These are phyloP conservation scores for Neobulgaria alba DNA, from an alignment of 2,329 filamentous ascomycete genomes.

Conservation along the genomic window DNA sequence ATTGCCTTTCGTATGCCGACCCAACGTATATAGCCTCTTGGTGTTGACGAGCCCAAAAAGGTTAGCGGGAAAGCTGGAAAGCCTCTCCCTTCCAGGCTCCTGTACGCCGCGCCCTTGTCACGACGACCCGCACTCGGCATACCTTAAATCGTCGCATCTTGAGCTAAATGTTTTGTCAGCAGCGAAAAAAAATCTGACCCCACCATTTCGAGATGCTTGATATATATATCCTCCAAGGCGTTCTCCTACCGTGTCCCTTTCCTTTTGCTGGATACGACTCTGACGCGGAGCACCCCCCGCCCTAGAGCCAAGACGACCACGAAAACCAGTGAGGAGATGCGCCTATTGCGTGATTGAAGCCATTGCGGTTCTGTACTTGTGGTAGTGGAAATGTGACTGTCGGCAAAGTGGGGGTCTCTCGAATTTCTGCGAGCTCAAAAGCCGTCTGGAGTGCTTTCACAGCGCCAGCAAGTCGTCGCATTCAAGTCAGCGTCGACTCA, in stretches of 20 bases:
- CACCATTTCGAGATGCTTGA: conserved; percentile 1
- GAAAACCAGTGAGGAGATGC: conserved; percentile 9
- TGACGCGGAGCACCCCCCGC: background rate
- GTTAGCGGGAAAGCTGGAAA: background rate
- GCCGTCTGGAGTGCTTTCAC: background rate
- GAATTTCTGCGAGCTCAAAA: background rate
- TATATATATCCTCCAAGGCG: background rate
- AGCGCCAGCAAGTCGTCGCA: too few relatives aligned
- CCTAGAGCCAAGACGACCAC: background rate
- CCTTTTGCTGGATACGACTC: background rate
- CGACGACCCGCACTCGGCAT: too few relatives aligned
- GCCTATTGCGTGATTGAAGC: conserved; percentile 19
- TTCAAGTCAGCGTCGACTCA: background rate
- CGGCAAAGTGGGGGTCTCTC: conserved; percentile 14
- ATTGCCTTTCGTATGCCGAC: too few relatives aligned
- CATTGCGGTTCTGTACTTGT: conserved; percentile 3
- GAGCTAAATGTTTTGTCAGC: conserved; percentile 7
- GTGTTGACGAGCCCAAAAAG: background rate
- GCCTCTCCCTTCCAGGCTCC: background rate
- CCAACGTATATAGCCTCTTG: too few relatives aligned
- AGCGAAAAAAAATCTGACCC: conserved; percentile 5
- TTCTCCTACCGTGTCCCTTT: conserved; percentile 1
- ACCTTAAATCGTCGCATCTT: background rate
- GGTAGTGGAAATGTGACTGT: conserved; percentile 8
- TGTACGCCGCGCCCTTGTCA: background rate